Conservation (phyloP, 352 stramenopile genomes). For the Aphanomyces stellatus region DNA sequence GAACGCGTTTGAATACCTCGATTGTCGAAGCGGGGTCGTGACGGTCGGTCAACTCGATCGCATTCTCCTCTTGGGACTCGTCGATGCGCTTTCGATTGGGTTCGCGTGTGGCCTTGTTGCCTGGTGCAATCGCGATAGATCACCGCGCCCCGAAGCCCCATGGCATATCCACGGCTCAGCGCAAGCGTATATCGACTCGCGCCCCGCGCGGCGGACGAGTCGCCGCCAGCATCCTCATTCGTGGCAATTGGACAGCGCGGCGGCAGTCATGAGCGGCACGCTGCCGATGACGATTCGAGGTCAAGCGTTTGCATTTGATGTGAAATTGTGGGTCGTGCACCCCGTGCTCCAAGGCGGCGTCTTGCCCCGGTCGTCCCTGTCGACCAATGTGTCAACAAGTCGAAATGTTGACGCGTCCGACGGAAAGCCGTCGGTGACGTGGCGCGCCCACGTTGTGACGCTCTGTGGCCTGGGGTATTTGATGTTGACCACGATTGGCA, state of each 20-base stretch:
- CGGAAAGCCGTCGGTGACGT: no score
- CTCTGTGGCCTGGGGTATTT: no score
- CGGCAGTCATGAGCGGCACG: background rate
- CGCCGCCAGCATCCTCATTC: background rate
- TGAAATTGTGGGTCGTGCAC: background rate
- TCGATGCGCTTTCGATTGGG: background rate
- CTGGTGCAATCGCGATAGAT: background rate
- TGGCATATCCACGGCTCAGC: background rate
- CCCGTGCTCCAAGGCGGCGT: no score
- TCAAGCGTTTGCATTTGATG: background rate
- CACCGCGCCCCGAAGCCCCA: background rate
- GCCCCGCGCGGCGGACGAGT: no score
- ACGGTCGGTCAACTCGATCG: background rate
- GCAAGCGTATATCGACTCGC: background rate
- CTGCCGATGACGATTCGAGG: background rate
- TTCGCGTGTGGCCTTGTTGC: background rate
- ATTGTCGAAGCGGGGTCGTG: background rate
- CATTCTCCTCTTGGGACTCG: background rate
- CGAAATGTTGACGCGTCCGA: background rate
- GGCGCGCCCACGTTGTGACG: no score
- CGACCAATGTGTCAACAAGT: background rate
- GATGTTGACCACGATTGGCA: background rate
- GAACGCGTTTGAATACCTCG: background rate
- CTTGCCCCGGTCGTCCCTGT: no score
- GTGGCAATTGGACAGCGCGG: background rate